phyloP scores from a whole-genome alignment of 75 land plant species.

The Isoetes taiwanensis region DNA sequence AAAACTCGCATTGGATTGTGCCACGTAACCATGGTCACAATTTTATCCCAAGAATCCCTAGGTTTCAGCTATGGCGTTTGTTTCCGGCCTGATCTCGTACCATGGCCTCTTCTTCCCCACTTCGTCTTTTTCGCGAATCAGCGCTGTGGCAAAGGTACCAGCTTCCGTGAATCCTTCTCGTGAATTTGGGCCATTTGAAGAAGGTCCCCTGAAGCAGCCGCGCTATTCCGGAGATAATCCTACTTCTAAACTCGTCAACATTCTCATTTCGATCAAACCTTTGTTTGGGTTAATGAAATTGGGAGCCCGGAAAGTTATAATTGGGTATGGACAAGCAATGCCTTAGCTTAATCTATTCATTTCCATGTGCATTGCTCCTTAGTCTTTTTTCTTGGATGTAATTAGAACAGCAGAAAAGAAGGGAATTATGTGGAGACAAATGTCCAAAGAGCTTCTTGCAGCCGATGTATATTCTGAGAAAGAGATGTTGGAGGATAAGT shows the following conservation, averaged over 20 bases:
- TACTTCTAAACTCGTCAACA: constrained; percentile 53
- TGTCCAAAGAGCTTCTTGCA: constrained; percentile 51
- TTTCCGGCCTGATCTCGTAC: too few relatives aligned
- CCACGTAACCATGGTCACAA: too few relatives aligned
- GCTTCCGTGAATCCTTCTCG: too few relatives aligned
- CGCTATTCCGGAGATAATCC: constrained; percentile 65
- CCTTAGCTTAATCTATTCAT: background rate
- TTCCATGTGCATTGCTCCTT: background rate
- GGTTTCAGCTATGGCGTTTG: too few relatives aligned
- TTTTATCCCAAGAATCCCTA: too few relatives aligned
- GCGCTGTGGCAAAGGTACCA: too few relatives aligned
- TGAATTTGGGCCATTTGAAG: constrained; percentile 35
- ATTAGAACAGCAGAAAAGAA: constrained; percentile 85
- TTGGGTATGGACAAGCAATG: constrained; percentile 29
- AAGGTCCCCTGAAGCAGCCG: constrained; percentile 58
- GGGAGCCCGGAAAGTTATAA: constrained; percentile 65
- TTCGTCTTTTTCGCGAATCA: too few relatives aligned
- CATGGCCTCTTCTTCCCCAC: too few relatives aligned
- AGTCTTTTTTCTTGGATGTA: background rate
- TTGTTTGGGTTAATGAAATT: constrained; percentile 51
- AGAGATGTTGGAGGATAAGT: constrained; percentile 40
- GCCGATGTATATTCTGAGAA: constrained; percentile 73
- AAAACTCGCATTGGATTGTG: too few relatives aligned
- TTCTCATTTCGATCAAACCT: constrained; percentile 74
- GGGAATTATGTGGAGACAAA: constrained; percentile 65